These are phyloP conservation scores for Colletotrichum agaves DNA, from an alignment of 2,329 filamentous ascomycete species.

Conservation along the genomic window DNA sequence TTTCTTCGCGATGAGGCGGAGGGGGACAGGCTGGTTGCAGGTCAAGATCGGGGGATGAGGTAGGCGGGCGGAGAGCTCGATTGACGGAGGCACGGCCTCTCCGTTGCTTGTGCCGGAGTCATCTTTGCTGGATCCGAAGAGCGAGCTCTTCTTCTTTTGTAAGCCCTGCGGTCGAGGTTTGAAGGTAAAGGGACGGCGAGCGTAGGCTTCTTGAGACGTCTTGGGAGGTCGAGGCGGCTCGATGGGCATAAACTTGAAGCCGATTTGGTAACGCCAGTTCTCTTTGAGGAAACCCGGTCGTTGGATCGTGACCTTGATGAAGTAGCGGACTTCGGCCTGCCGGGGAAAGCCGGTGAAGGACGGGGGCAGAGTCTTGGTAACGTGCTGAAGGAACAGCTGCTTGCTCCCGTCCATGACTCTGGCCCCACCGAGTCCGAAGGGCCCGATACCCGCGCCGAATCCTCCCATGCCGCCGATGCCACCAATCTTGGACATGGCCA, in stretches of 20 bases:
- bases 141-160: conserved; percentile 64
- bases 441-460: conserved; percentile 54
- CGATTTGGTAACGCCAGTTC: conserved; percentile 77
- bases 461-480: conserved; percentile 66
- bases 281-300: conserved; percentile 90
- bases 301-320: conserved; percentile 93
- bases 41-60: conserved; percentile 90
- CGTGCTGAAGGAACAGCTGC: conserved; percentile 74
- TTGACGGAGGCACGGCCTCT: conserved; percentile 65
- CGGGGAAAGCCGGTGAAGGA: conserved; percentile 88
- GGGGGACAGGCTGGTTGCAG: conserved; percentile 85
- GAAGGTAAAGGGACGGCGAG: conserved; percentile 75
- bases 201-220: conserved; percentile 83
- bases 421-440: conserved; percentile 63
- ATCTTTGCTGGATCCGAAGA: conserved; percentile 62
- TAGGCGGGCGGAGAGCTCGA: conserved; percentile 82
- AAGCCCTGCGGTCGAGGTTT: conserved; percentile 50
- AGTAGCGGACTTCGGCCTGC: conserved; percentile 92
- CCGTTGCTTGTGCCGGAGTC: conserved; percentile 38
- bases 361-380: conserved; percentile 88
- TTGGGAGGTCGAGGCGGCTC: conserved; percentile 81
- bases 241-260: conserved; percentile 91
- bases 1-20: conserved; percentile 84
- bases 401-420: conserved; percentile 72
- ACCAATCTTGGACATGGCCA: conserved; percentile 64